Base-by-base conservation (phyloP, 495 filamentous ascomycete species). In the Parathielavia hyrcaniae region DNA sequence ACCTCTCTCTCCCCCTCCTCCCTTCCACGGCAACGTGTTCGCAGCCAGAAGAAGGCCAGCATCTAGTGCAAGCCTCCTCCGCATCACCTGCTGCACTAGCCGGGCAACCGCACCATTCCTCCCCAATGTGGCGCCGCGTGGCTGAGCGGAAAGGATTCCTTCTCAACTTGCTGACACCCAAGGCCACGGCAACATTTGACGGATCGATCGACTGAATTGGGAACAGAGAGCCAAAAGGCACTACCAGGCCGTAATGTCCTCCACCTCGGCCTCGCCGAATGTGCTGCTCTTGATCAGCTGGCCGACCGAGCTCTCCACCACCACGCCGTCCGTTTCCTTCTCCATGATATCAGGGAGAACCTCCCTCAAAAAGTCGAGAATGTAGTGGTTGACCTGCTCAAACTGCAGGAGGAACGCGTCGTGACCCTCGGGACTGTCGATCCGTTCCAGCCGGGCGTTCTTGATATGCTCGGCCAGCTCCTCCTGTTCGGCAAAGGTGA, bases 321-420 rank as follows among this genome's bases (percentile, higher is more conserved):
- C 72, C 14, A 67, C 75, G 14, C 69, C 79, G 10, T 76, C 75
- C 7, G 75, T 80, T 26, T 82, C 75, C 60, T 78, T 79, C 35
- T 75, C 72, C 88, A 96, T 96, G 53, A 97, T 88, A 61, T 95
- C 87, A 5, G 90, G 89, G 50, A 97, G 71, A 9, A 86, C 83
- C 64, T 93, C 84, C 44, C 82, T 76, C 74, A 98, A 77, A 64
- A 98, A 98, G 22, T 84, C 82, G 8, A 97, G 67, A 44, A 96
- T 87, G 68, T 95, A 86, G 23, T 72, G 73, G 70, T 98, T 98
- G 57, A 97, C 93, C 75, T 97, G 92, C 73, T 96, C 88, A 64
- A 98, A 98, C 69, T 97, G 91, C 52, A 98, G 75, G 61, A 98
- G 74, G 71, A 98, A 98, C 1, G 93, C 93, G 69, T 98, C 93